Percentiles rank a stretch among this genome's conserved stretches.
phyloP scores from a whole-genome alignment of 768 basidiomycete species.

The Collybia sordida region DNA sequence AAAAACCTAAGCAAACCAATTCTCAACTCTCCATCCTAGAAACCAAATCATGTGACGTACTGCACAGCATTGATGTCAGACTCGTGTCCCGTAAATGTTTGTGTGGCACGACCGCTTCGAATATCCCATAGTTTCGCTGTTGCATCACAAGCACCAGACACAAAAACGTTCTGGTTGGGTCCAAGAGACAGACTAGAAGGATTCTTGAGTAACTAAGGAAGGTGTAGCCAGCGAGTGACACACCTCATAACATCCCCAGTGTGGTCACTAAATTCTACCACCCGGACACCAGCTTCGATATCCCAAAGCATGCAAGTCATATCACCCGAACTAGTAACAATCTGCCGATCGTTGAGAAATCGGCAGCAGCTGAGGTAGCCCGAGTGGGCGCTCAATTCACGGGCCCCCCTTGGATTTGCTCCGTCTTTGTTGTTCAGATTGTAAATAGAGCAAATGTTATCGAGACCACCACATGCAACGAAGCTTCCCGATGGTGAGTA shows the following conservation, averaged over 20 bases:
- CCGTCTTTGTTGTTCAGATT: constrained; percentile 84
- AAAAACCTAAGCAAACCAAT: constrained; percentile 77
- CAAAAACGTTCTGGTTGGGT: constrained; percentile 91
- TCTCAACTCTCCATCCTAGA: too few relatives aligned
- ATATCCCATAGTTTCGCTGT: constrained; percentile 99
- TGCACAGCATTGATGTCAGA: constrained; percentile 99
- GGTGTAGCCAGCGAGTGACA: constrained; percentile 16
- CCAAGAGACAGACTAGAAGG: constrained; percentile 82
- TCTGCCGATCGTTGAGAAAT: constrained; percentile 98
- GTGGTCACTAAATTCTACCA: constrained; percentile 99
- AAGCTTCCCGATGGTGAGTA: constrained; percentile 97
- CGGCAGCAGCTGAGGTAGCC: constrained; percentile 98
- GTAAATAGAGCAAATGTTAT: constrained; percentile 99
- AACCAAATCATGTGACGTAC: constrained; percentile 49
- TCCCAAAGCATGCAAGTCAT: constrained; percentile 99
- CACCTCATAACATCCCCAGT: constrained; percentile 99
- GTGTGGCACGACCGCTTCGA: constrained; percentile 93
- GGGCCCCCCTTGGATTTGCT: constrained; percentile 80
- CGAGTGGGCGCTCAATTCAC: constrained; percentile 95
- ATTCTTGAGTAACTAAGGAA: constrained; percentile 3
- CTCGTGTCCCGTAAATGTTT: constrained; percentile 98
- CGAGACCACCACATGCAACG: constrained; percentile 97
- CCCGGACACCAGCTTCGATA: constrained; percentile 94
- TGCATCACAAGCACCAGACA: constrained; percentile 99
- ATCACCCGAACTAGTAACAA: constrained; percentile 95